Evolutionary conservation across 345 rosid genomes (phyloP), one percentile per base, ranked within the genome.

Genomic region (Mallotus nudiflorus): DNA sequence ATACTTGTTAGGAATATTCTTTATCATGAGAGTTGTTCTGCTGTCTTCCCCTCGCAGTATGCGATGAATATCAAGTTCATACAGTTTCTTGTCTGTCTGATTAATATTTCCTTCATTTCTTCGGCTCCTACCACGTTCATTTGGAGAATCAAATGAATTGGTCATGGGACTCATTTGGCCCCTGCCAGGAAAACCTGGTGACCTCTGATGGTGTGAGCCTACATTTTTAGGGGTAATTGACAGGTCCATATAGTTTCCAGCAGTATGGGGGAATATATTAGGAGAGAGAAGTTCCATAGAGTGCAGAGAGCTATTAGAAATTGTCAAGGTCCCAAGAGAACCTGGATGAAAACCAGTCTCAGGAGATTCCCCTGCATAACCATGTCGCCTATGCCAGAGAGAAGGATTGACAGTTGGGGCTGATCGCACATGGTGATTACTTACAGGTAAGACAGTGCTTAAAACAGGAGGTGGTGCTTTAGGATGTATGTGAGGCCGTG

Each of bases 1-100:
- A 50, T 88, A 91, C 97, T 94, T 94, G 85, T 94, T 94, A 57
- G 98, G 99, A 77, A 95, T 92, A 69, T 95, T 95, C 81, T 92
- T 95, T 77, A 95, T 86, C 99, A 95, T 92, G 79, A 95, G 87
- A 4, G 99, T 95, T 49, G 97, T 95, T 68, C 99, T 79, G 55
- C 56, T 66, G 75, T 95, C 99, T 20, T 92, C 97, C 52, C 97
- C 97, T 63, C 64, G 87, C 70, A 78, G 57, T 77, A 94, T 91
- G 70, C 87, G 88, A 49, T 94, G 92, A 51, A 89, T 72, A 66
- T 94, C 97, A 76, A 94, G 97, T 81, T 94, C 98, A 72, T 83
- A 94, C 57, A 82, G 96, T 73, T 83, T 94, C 86, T 87, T 92
- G 77, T 87, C 93, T 69, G 85, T 83, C 75, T 82, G 87, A 66